Evolutionary conservation across 345 rosid species (phyloP).

Genomic region (Salix dunnii): DNA sequence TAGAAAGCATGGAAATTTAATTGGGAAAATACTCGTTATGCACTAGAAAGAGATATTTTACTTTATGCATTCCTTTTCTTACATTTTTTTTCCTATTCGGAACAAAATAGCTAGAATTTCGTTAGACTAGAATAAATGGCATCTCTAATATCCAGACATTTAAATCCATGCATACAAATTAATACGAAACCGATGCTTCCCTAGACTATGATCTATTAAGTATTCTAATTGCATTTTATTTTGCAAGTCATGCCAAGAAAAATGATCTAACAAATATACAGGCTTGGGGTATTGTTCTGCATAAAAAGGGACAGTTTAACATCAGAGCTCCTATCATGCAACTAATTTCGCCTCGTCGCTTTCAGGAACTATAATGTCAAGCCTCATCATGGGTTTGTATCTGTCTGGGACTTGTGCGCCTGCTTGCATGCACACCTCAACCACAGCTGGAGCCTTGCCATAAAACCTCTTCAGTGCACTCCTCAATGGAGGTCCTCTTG

Average conservation of each 20-base stretch:
- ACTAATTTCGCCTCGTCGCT: constrained; percentile 60
- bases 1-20: too few relatives aligned
- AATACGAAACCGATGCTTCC: background rate
- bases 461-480: constrained; percentile 62
- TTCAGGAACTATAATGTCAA: constrained; percentile 80
- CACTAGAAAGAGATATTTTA: too few relatives aligned
- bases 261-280: background rate
- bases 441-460: constrained; percentile 82
- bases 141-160: too few relatives aligned
- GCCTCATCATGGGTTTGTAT: constrained; percentile 93
- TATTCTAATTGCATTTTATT: background rate
- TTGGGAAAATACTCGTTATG: too few relatives aligned
- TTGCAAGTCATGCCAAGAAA: background rate
- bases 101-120: too few relatives aligned
- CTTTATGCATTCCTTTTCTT: too few relatives aligned
- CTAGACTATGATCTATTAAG: background rate
- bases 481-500: constrained; percentile 57
- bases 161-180: too few relatives aligned
- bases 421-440: constrained; percentile 78
- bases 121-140: too few relatives aligned
- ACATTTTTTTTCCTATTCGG: too few relatives aligned
- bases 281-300: background rate
- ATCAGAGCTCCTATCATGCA: constrained; percentile 28
- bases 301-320: background rate
- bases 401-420: constrained; percentile 59